Evolutionary conservation across 345 rosid genomes (phyloP).

Genomic region (Adansonia digitata): DNA sequence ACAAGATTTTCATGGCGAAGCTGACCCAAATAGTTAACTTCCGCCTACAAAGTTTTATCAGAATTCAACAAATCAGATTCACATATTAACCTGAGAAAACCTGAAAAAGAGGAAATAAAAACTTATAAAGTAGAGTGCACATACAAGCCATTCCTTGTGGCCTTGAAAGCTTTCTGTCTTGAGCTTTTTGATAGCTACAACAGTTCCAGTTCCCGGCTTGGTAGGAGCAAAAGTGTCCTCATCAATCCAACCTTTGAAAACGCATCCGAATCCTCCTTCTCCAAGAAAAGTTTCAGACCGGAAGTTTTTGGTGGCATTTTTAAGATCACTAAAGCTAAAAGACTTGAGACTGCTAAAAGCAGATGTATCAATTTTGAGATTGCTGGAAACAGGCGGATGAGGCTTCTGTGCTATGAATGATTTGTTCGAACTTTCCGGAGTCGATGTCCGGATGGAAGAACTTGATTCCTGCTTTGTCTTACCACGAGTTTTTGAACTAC

Average conservation of each 20-base stretch:
- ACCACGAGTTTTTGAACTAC: constrained; percentile 17
- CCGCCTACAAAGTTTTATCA: constrained; percentile 45
- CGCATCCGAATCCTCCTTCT: constrained; percentile 71
- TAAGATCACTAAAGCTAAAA: constrained; percentile 49
- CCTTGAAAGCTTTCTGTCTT: constrained; percentile 67
- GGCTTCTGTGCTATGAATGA: constrained; percentile 13
- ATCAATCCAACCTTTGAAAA: constrained; percentile 68
- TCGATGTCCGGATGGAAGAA: background rate
- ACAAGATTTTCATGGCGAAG: constrained; percentile 78
- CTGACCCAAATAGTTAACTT: constrained; percentile 74
- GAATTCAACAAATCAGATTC: background rate
- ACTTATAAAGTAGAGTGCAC: constrained; percentile 13
- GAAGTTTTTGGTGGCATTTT: constrained; percentile 52
- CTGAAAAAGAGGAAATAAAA: background rate
- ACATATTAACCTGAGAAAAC: background rate
- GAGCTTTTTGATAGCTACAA: constrained; percentile 60
- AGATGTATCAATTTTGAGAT: constrained; percentile 29
- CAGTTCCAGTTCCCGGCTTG: constrained; percentile 48
- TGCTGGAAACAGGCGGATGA: constrained; percentile 23
- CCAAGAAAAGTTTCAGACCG: constrained; percentile 50
- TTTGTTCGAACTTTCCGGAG: constrained; percentile 23
- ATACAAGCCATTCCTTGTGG: constrained; percentile 76
- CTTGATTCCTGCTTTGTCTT: constrained; percentile 21
- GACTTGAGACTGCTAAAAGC: constrained; percentile 38
- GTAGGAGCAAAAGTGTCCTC: constrained; percentile 49